Evolutionary conservation across 352 stramenopile species (phyloP).

Genomic region (Halophytophthora polymorphica): DNA sequence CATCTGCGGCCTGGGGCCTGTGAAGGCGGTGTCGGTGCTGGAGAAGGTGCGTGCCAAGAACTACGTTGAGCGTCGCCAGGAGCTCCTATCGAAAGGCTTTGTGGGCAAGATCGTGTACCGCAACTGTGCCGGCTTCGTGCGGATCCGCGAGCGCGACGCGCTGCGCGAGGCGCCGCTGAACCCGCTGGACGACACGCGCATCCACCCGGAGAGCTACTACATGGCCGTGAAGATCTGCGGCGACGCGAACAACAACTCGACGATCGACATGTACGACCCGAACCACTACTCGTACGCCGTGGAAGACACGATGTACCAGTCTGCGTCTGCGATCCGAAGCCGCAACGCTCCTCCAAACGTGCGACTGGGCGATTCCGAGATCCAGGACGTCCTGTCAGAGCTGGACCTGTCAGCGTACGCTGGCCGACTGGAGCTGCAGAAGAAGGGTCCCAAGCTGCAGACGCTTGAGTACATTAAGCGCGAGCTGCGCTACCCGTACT

Average conservation of each 20-base stretch:
- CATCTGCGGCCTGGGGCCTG: constrained; percentile 78
- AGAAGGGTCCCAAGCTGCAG: constrained; percentile 85
- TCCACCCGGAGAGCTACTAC: constrained; percentile 90
- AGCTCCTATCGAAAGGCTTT: constrained; percentile 80
- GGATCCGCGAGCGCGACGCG: constrained; percentile 83
- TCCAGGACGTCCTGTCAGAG: constrained; percentile 84
- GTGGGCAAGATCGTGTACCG: constrained; percentile 86
- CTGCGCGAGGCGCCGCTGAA: constrained; percentile 84
- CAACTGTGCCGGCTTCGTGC: constrained; percentile 85
- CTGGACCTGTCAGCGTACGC: constrained; percentile 86
- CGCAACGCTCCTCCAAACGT: constrained; percentile 51
- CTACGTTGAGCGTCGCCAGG: constrained; percentile 83
- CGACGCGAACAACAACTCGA: constrained; percentile 90
- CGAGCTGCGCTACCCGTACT: constrained; percentile 88
- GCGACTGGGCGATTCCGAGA: constrained; percentile 71
- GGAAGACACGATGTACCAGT: constrained; percentile 91
- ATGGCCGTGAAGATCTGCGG: constrained; percentile 91
- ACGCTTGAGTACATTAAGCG: constrained; percentile 89
- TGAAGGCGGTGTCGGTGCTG: constrained; percentile 78
- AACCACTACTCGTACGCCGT: constrained; percentile 90
- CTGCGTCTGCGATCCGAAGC: constrained; percentile 75
- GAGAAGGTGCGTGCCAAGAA: constrained; percentile 83
- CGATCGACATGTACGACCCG: constrained; percentile 89
- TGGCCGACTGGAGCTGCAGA: constrained; percentile 81
- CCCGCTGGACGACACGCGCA: constrained; percentile 83